Percentiles rank a stretch among this genome's conserved stretches.
Evolutionary conservation across 2,329 filamentous ascomycete species (phyloP).

Genomic region (Corinectria fuckeliana): DNA sequence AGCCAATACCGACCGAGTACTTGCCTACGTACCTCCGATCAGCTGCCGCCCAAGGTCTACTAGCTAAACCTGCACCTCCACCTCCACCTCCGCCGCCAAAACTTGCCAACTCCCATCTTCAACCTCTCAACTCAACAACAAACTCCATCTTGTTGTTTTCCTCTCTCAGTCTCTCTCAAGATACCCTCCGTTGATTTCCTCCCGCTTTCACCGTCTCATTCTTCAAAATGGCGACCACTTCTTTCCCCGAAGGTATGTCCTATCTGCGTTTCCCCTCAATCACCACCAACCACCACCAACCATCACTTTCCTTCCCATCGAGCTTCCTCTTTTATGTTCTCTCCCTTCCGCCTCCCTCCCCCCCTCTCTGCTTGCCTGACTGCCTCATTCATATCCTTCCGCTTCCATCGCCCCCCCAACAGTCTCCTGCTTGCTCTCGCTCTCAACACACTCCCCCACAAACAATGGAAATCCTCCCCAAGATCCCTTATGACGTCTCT

Average conservation of each 20-base stretch:
- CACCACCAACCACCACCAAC: constrained; percentile 8
- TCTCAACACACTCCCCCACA: neutral
- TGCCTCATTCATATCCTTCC: neutral
- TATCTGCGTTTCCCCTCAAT: constrained; percentile 18
- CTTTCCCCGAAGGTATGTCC: constrained; percentile 49
- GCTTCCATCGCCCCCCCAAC: neutral
- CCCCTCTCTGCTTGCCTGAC: neutral
- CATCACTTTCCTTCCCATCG: neutral
- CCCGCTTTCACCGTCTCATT: constrained; percentile 4
- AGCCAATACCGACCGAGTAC: constrained; percentile 2
- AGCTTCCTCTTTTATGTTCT: neutral
- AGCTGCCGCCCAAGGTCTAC: too few species aligned
- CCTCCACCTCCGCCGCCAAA: constrained; percentile 35
- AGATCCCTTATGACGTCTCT: neutral
- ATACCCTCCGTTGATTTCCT: constrained; percentile 32
- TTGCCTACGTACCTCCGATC: neutral
- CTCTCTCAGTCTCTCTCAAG: constrained; percentile 27
- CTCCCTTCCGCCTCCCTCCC: neutral
- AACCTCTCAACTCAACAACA: constrained; percentile 21
- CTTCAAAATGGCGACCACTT: constrained; percentile 32
- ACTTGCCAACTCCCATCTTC: constrained; percentile 32
- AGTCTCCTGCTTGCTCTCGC: neutral
- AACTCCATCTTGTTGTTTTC: constrained; percentile 16
- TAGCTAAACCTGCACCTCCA: constrained; percentile 23
- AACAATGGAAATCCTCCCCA: neutral